Base-by-base conservation (phyloP, 1,284 basidiomycete species). In the Ustilago bromivora region DNA sequence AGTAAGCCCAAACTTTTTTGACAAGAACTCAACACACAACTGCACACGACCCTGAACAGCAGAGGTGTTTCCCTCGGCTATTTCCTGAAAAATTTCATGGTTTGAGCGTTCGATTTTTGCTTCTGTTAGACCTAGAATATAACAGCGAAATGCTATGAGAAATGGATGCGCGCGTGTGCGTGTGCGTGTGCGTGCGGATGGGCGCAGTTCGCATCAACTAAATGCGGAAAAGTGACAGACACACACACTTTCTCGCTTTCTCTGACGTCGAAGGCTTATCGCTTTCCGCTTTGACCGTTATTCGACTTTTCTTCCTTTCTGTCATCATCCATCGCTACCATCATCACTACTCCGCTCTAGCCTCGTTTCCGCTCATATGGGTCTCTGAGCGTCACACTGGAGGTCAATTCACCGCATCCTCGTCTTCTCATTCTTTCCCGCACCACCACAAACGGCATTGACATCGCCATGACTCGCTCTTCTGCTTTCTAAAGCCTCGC, bases 11-110 rank as follows among this genome's bases (percentile, higher is more conserved):
- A 32, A 38, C 28, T 12, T 31, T 46, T 35, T 31, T 38, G 32
- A 49, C 49, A 61, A 65, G 62, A 61, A 56, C 51, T 10, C 2
- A 23, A 23, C 23, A 23, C 23, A 23, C 23, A 10, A 57, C 15
- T 43, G n/a, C 60, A 61, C 57, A 56, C 67, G 61, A 69, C 67
- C 61, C 61, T 64, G 57, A 4, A 34, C 41, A 28, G 23, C 23
- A 28, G 23, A 28, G 23, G 46, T 35, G 8, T 31, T 52, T 19
- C 23, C 34, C 43, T 68, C 67, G 67, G 68, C 68, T 56, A 71
- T 15, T 41, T 41, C 47, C 57, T 59, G 40, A 70, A 70, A 71
- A 57, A 49, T 53, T 53, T 64, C 55, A 55, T 40, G 40, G 5
- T 38, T 56, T 38, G 19, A 23, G 15, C 13, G 35, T 2, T 7